These are phyloP conservation scores for Sisymbrium irio DNA, from an alignment of 345 rosid genomes.

Conservation along the genomic window DNA sequence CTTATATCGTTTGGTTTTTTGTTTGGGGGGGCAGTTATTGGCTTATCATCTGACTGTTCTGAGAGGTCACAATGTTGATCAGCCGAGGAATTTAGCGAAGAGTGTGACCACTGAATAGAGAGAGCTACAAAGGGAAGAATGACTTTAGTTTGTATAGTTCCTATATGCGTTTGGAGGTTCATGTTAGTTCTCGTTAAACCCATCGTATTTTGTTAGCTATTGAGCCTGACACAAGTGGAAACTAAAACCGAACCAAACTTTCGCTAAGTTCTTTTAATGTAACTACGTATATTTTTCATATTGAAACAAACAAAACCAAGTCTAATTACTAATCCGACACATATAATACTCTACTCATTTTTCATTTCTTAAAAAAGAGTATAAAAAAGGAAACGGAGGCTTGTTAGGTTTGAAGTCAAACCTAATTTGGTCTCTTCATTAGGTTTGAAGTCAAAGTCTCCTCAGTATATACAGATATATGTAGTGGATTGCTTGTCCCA, in stretches of 20 bases:
- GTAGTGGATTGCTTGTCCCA: no score
- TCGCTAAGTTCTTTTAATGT: not conserved
- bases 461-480: no score
- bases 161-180: not conserved
- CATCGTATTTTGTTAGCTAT: not conserved
- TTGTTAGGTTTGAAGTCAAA: no score
- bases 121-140: not conserved
- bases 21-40: slow-evolving; percentile 53
- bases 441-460: no score
- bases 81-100: slow-evolving; percentile 92
- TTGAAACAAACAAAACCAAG: no score
- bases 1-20: not conserved
- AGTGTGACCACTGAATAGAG: slow-evolving; percentile 70
- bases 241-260: not conserved
- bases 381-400: no score
- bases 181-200: not conserved
- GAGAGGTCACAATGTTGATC: slow-evolving; percentile 82
- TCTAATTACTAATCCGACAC: no score
- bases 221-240: slow-evolving; percentile 6
- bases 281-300: not conserved
- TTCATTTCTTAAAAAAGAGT: no score
- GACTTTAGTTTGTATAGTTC: slow-evolving; percentile 20
- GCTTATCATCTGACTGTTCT: slow-evolving; percentile 88
- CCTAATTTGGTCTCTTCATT: no score
- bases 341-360: no score